Evolutionary conservation across 352 stramenopile genomes (phyloP).

Genomic region (Pythium oligandrum): DNA sequence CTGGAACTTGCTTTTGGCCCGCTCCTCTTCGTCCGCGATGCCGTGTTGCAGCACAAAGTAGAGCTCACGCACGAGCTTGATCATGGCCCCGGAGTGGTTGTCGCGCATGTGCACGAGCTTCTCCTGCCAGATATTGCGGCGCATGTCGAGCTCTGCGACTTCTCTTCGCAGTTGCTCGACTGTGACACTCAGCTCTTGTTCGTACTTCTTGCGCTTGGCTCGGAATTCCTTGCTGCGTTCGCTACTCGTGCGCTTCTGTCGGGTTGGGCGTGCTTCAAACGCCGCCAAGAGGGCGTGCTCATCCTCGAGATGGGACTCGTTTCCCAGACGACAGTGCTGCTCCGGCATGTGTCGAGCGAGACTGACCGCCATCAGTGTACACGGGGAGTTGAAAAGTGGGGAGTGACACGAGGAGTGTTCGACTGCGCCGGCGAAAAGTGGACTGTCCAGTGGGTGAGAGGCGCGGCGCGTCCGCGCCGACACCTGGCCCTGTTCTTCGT

Average conservation of each 20-base stretch:
- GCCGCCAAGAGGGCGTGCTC: constrained; percentile 17
- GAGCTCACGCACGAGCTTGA: constrained; percentile 21
- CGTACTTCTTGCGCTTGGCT: constrained; percentile 27
- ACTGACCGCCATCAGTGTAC: too few relatives aligned
- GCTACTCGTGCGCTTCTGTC: constrained; percentile 20
- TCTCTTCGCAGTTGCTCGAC: constrained; percentile 17
- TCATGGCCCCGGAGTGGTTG: constrained; percentile 14
- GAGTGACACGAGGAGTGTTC: too few relatives aligned
- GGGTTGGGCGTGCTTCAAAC: constrained; percentile 19
- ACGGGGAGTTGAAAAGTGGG: too few relatives aligned
- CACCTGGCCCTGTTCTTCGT: too few relatives aligned
- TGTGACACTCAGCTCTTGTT: constrained; percentile 16
- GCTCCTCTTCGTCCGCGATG: constrained; percentile 4
- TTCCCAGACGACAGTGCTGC: too few relatives aligned
- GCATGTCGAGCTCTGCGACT: constrained; percentile 21
- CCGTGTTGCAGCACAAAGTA: constrained; percentile 24
- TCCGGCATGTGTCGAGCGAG: too few relatives aligned
- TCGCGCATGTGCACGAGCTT: constrained; percentile 17
- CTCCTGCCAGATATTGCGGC: constrained; percentile 18
- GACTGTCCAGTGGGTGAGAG: too few relatives aligned
- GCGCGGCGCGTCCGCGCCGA: too few relatives aligned
- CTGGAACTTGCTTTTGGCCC: constrained; percentile 21
- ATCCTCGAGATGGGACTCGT: constrained; percentile 5
- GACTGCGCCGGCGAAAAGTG: too few relatives aligned
- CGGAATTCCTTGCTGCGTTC: constrained; percentile 28